Percentiles rank a stretch among this genome's conserved stretches.
Conservation (phyloP, 306 rosid species). For the Astragalus membranaceus region DNA sequence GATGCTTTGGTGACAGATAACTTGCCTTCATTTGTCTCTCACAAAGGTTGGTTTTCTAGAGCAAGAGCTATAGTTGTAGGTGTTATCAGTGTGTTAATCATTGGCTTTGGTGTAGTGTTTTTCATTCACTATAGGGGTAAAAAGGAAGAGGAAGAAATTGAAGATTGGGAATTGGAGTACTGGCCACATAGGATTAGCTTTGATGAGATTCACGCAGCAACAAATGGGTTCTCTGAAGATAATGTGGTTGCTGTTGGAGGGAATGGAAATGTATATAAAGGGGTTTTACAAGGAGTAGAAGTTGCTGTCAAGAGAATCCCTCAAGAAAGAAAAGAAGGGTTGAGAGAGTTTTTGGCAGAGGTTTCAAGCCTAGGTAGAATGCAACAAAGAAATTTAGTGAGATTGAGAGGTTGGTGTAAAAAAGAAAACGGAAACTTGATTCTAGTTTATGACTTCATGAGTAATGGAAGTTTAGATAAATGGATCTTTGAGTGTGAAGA, state of each 20-base stretch:
- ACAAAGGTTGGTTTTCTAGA: slow-evolving; percentile 20
- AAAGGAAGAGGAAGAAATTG: slow-evolving; percentile 25
- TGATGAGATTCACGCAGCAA: slow-evolving; percentile 39
- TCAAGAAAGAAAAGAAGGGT: slow-evolving; percentile 30
- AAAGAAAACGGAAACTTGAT: slow-evolving; percentile 42
- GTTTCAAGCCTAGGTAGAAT: slow-evolving; percentile 60
- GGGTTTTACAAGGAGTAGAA: slow-evolving; percentile 38
- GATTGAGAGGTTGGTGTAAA: slow-evolving; percentile 64
- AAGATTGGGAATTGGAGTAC: slow-evolving; percentile 57
- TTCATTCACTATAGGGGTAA: slow-evolving; percentile 1
- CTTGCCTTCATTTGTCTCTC: slow-evolving; percentile 47
- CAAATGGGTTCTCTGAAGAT: slow-evolving; percentile 43
- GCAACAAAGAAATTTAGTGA: slow-evolving; percentile 51
- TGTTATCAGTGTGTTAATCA: slow-evolving; percentile 15
- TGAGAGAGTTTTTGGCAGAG: slow-evolving; percentile 62
- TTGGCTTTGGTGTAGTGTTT: slow-evolving; percentile 17
- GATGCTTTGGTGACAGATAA: slow-evolving; percentile 38
- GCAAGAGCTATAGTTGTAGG: slow-evolving; percentile 22
- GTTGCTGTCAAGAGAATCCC: slow-evolving; percentile 54
- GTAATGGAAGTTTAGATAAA: slow-evolving; percentile 53
- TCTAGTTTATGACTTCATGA: slow-evolving; percentile 58
- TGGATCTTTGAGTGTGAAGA: slow-evolving; percentile 45
- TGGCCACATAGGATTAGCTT: slow-evolving; percentile 60
- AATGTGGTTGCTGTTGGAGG: slow-evolving; percentile 48
- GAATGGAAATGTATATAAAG: slow-evolving; percentile 55